Conservation (phyloP, 768 basidiomycete species). For the Suillus placidus region DNA sequence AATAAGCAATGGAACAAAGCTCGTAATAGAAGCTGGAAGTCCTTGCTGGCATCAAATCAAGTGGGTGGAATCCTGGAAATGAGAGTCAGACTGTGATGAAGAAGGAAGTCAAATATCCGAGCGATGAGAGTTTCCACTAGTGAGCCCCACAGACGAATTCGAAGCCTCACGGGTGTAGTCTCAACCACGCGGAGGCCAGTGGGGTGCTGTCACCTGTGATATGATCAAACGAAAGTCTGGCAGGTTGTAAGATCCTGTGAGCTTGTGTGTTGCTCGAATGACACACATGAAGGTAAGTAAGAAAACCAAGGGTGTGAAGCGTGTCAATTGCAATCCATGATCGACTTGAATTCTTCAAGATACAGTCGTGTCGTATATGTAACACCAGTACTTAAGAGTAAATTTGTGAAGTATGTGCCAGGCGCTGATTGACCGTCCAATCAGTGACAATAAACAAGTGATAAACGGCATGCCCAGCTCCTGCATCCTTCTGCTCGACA, state of each 20-base stretch:
- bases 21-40: conserved; percentile 4
- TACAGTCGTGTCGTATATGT: not conserved
- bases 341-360: not conserved
- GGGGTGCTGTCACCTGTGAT: conserved; percentile 3
- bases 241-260: not conserved
- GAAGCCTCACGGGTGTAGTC: not conserved
- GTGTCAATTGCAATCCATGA: not conserved
- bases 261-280: not conserved
- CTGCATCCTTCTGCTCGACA: conserved; percentile 55
- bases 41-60: not conserved
- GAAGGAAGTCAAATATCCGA: conserved; percentile 3
- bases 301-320: not conserved
- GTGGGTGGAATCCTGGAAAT: not conserved
- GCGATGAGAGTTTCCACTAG: not conserved
- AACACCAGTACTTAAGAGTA: not conserved
- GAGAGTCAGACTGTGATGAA: conserved; percentile 1
- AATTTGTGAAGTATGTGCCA: conserved; percentile 45
- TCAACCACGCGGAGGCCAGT: not conserved
- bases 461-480: conserved; percentile 76
- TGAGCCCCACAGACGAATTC: not conserved
- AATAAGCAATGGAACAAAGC: not conserved
- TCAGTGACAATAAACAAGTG: conserved; percentile 42
- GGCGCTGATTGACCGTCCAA: conserved; percentile 72
- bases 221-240: not conserved
- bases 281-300: not conserved